Percentiles rank a stretch among this genome's conserved stretches.
phyloP scores from a whole-genome alignment of 345 rosid genomes.

The Corymbia maculata region DNA sequence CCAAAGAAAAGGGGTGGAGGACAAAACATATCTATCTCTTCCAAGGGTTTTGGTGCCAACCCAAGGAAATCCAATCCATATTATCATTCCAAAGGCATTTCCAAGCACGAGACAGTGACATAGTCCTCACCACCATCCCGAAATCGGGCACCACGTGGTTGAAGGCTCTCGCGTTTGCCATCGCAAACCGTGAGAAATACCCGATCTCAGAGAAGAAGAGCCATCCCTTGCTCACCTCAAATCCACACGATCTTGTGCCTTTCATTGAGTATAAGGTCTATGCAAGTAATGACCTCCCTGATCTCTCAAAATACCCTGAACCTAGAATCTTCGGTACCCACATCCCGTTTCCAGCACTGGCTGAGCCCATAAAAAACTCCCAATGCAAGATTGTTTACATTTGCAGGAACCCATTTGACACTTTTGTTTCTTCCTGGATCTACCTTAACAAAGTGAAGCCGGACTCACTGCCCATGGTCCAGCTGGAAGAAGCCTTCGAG shows the following conservation, averaged over 20 bases:
- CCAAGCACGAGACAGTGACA: conserved; percentile 11
- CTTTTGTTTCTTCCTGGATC: conserved; percentile 8
- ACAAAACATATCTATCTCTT: conserved; percentile 40
- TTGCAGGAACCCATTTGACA: conserved; percentile 16
- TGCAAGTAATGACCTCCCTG: neutral
- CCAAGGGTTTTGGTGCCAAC: conserved; percentile 73
- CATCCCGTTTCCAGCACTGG: conserved; percentile 1
- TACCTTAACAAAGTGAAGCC: neutral
- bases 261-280: conserved; percentile 16
- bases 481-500: conserved; percentile 19
- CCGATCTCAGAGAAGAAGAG: neutral
- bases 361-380: neutral
- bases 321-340: conserved; percentile 12
- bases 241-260: conserved; percentile 32
- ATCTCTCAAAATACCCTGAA: neutral
- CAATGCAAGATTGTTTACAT: conserved; percentile 9
- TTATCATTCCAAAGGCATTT: conserved; percentile 21
- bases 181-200: conserved; percentile 6
- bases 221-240: conserved; percentile 13
- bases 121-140: conserved; percentile 15
- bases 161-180: conserved; percentile 18
- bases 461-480: neutral
- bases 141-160: conserved; percentile 42
- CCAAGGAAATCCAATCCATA: conserved; percentile 47
- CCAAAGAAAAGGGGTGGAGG: conserved; percentile 61